These are phyloP conservation scores for Plasmodium berghei DNA, from an alignment of 169 alveolate genomes.

Conservation along the genomic window DNA sequence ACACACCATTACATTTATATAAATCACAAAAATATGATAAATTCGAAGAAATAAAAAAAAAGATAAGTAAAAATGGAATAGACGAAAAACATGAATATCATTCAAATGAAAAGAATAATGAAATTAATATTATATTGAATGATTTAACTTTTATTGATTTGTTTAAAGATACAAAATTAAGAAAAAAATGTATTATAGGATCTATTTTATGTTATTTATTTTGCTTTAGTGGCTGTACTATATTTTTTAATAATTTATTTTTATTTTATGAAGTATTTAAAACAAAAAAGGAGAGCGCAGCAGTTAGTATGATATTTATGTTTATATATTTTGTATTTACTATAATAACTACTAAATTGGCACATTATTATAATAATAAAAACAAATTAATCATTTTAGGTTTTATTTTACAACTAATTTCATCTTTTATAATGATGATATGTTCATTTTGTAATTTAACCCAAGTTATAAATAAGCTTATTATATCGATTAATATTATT, in stretches of 20 bases:
- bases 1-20: slow-evolving; percentile 67
- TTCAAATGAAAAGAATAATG: slow-evolving; percentile 4
- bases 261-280: slow-evolving; percentile 16
- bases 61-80: slow-evolving; percentile 6
- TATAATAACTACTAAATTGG: background rate
- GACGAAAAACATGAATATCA: slow-evolving; percentile 51
- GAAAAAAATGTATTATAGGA: slow-evolving; percentile 11
- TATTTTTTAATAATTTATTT: slow-evolving; percentile 24
- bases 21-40: slow-evolving; percentile 37
- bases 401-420: slow-evolving; percentile 12
- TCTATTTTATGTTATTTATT: slow-evolving; percentile 26
- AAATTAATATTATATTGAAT: slow-evolving; percentile 25
- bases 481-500: slow-evolving; percentile 11
- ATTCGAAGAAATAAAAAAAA: slow-evolving; percentile 29
- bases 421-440: slow-evolving; percentile 7
- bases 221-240: slow-evolving; percentile 34
- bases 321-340: slow-evolving; percentile 21
- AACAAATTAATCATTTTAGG: slow-evolving; percentile 10
- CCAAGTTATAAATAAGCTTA: background rate
- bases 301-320: slow-evolving; percentile 15
- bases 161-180: slow-evolving; percentile 13
- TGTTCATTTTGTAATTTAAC: slow-evolving; percentile 14
- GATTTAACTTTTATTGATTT: slow-evolving; percentile 28
- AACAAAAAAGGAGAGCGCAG: slow-evolving; percentile 11
- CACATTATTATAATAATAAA: slow-evolving; percentile 9